These are phyloP conservation scores for Termitomyces sp. DNA, from an alignment of 768 basidiomycete genomes.

Conservation along the genomic window DNA sequence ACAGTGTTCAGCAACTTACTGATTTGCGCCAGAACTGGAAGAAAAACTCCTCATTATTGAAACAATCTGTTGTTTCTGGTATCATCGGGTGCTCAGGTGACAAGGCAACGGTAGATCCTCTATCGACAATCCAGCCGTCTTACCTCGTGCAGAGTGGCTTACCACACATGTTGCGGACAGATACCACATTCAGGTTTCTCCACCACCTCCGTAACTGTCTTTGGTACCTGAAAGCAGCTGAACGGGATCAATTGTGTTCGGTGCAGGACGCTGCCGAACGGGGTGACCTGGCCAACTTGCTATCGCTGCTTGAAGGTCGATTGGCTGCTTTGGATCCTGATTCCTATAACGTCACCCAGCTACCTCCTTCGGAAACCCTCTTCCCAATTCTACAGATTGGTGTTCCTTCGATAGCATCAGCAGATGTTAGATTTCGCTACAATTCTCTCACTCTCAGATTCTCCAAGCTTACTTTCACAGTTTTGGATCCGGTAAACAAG, in stretches of 20 bases:
- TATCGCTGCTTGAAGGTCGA: slow-evolving; percentile 35
- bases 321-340: slow-evolving; percentile 44
- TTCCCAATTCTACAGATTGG: slow-evolving; percentile 21
- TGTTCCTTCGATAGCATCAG: slow-evolving; percentile 1
- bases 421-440: slow-evolving; percentile 1
- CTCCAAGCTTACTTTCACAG: slow-evolving; percentile 23
- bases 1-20: slow-evolving; percentile 22
- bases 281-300: slow-evolving; percentile 28
- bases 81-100: slow-evolving; percentile 52
- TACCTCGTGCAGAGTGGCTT: slow-evolving; percentile 75
- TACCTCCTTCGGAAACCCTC: slow-evolving; percentile 28
- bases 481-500: slow-evolving; percentile 32
- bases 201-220: slow-evolving; percentile 74
- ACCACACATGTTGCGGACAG: slow-evolving; percentile 64
- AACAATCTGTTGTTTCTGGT: slow-evolving; percentile 38
- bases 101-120: slow-evolving; percentile 60
- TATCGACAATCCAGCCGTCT: slow-evolving; percentile 82
- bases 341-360: slow-evolving; percentile 27
- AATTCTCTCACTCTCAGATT: slow-evolving; percentile 25
- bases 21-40: slow-evolving; percentile 26
- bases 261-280: slow-evolving; percentile 3
- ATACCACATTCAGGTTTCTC: slow-evolving; percentile 71
- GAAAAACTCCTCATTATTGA: slow-evolving; percentile 26
- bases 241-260: slow-evolving; percentile 20
- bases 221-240: slow-evolving; percentile 34